phyloP scores from a whole-genome alignment of 179 eudicot species.

The Beta lomatogona region DNA sequence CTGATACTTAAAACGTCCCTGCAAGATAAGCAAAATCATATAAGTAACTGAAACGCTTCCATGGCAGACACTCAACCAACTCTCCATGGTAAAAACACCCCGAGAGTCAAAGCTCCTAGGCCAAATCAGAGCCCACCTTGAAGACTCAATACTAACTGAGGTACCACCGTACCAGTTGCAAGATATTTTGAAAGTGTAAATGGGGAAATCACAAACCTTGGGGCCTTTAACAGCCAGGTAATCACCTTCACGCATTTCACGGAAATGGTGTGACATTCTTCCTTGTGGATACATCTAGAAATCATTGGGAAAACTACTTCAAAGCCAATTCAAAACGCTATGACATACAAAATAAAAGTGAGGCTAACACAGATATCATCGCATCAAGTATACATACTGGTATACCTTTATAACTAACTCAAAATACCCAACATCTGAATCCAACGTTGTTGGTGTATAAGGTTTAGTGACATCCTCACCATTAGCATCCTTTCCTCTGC shows the following conservation, averaged over 20 bases:
- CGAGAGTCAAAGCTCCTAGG: not conserved
- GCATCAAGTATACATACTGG: not conserved
- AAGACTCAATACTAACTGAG: not conserved
- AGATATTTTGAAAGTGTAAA: not conserved
- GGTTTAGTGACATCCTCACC: constrained; percentile 90
- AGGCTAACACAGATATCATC: not conserved
- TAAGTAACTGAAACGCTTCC: not conserved
- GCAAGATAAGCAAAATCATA: constrained; percentile 20
- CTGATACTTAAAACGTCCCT: constrained; percentile 92
- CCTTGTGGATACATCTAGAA: constrained; percentile 97
- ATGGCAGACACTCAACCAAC: not conserved
- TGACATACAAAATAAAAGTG: not conserved
- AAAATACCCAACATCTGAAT: constrained; percentile 84
- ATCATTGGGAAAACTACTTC: not conserved
- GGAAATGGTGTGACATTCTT: constrained; percentile 96
- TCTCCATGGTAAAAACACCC: not conserved
- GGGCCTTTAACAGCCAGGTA: constrained; percentile 89
- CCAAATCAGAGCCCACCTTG: not conserved
- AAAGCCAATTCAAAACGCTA: not conserved
- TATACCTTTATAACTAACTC: constrained; percentile 92
- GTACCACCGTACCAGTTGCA: constrained; percentile 1
- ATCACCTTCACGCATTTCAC: constrained; percentile 88
- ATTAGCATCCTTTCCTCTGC: constrained; percentile 83
- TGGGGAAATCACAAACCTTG: constrained; percentile 52
- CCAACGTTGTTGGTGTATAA: constrained; percentile 95